Conservation (phyloP, 495 filamentous ascomycete species). For the Neurospora sp. region DNA sequence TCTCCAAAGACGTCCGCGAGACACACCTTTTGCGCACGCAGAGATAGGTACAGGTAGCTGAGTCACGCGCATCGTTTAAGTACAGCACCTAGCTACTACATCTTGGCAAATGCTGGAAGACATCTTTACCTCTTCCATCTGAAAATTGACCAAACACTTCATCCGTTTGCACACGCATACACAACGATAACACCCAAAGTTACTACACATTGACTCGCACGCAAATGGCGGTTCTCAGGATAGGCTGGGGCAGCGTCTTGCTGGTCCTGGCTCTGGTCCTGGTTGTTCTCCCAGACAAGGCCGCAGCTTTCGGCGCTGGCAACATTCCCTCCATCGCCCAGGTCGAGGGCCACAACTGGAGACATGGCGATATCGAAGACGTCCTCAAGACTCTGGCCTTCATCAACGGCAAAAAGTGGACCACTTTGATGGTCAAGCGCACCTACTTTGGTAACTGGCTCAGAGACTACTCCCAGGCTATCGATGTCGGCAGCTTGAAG, state of each 20-base stretch:
- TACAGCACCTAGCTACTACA: background rate
- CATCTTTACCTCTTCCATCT: background rate
- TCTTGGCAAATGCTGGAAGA: background rate
- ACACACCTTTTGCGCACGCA: background rate
- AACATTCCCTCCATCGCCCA: constrained; percentile 92
- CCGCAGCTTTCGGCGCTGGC: constrained; percentile 82
- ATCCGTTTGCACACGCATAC: background rate
- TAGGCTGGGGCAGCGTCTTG: constrained; percentile 33
- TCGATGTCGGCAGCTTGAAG: constrained; percentile 88
- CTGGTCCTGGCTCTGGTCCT: constrained; percentile 42
- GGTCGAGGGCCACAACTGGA: constrained; percentile 91
- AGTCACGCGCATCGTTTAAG: background rate
- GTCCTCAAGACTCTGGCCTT: constrained; percentile 82
- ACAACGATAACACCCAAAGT: background rate
- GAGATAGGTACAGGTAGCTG: background rate
- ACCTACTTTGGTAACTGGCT: constrained; percentile 88
- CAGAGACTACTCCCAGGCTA: constrained; percentile 72
- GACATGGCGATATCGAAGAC: constrained; percentile 92
- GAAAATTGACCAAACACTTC: background rate
- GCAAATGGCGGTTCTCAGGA: constrained; percentile 28
- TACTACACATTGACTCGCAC: background rate
- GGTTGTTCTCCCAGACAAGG: constrained; percentile 51
- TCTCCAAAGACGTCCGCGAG: background rate
- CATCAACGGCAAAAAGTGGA: constrained; percentile 90
- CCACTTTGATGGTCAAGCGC: constrained; percentile 74